Percentiles rank a stretch among this genome's conserved stretches.
These are phyloP conservation scores for Clarireedia paspali DNA, from an alignment of 2,329 filamentous ascomycete genomes.

Conservation along the genomic window DNA sequence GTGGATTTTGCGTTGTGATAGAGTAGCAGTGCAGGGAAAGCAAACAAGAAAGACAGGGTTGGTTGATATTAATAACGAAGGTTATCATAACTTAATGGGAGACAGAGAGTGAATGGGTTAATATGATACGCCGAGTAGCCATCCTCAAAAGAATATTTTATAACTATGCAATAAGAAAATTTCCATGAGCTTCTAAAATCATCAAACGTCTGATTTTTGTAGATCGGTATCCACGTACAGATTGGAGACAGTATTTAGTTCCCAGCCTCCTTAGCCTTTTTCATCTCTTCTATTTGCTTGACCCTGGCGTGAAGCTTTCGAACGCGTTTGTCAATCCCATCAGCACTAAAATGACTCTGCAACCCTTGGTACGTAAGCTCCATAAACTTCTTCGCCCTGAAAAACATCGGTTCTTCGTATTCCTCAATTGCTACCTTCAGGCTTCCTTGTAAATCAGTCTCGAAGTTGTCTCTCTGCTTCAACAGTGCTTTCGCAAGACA, in stretches of 20 bases:
- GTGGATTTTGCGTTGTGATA: too few species aligned
- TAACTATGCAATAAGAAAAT: too few species aligned
- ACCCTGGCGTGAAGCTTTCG: neutral
- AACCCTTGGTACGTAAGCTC: slow-evolving; percentile 17
- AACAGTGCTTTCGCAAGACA: slow-evolving; percentile 32
- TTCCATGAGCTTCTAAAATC: too few species aligned
- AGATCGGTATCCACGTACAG: neutral
- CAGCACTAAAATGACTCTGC: slow-evolving; percentile 17
- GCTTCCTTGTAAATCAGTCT: neutral
- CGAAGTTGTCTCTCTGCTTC: slow-evolving; percentile 10
- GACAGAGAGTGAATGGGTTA: too few species aligned
- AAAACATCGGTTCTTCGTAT: slow-evolving; percentile 21
- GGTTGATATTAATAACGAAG: too few species aligned
- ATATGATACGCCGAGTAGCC: too few species aligned
- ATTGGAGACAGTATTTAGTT: neutral
- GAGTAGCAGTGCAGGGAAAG: too few species aligned
- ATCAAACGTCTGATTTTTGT: neutral
- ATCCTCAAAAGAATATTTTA: too few species aligned
- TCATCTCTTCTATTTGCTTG: neutral
- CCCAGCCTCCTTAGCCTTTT: neutral
- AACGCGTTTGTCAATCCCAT: slow-evolving; percentile 8
- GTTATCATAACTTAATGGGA: too few species aligned
- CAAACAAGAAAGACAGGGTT: too few species aligned
- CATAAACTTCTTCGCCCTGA: slow-evolving; percentile 14
- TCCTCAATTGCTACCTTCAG: slow-evolving; percentile 13